Evolutionary conservation across 2,329 filamentous ascomycete genomes (phyloP).

Genomic region (Cercospora sojina): DNA sequence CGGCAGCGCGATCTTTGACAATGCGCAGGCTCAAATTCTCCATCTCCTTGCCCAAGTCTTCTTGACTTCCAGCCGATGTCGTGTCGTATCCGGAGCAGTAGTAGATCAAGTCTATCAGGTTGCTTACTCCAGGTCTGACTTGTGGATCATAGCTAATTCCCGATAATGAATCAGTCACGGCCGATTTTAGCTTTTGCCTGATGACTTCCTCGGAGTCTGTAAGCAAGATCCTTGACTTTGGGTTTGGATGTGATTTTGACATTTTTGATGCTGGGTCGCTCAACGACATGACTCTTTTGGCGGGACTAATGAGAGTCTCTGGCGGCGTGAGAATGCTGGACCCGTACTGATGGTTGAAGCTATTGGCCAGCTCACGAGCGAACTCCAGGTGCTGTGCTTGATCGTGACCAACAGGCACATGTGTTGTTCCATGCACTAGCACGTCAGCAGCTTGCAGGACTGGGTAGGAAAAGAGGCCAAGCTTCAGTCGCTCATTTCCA

Average conservation of each 20-base stretch:
- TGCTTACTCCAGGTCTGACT: constrained; percentile 76
- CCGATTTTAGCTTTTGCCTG: constrained; percentile 64
- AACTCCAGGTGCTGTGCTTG: constrained; percentile 94
- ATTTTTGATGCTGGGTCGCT: constrained; percentile 78
- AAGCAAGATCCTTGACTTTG: constrained; percentile 76
- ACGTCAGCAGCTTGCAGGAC: constrained; percentile 95
- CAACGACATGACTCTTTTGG: constrained; percentile 87
- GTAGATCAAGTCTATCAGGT: constrained; percentile 77
- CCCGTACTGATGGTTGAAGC: constrained; percentile 78
- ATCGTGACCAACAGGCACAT: constrained; percentile 96
- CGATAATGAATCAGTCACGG: constrained; percentile 72
- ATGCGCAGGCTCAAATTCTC: constrained; percentile 51
- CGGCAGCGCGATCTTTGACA: constrained; percentile 65
- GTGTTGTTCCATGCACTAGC: constrained; percentile 81
- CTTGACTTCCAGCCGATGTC: constrained; percentile 28
- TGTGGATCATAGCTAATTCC: constrained; percentile 70
- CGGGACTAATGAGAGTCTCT: constrained; percentile 72
- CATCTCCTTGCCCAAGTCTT: constrained; percentile 51
- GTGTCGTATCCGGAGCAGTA: constrained; percentile 45
- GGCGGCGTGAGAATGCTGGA: constrained; percentile 61
- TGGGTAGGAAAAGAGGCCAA: constrained; percentile 92
- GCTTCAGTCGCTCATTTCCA: constrained; percentile 60
- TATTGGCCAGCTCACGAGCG: constrained; percentile 76
- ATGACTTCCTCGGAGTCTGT: constrained; percentile 69
- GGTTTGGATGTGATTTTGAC: constrained; percentile 80